Conservation (phyloP, 148 eudicot species). For the Cornus suecica region DNA sequence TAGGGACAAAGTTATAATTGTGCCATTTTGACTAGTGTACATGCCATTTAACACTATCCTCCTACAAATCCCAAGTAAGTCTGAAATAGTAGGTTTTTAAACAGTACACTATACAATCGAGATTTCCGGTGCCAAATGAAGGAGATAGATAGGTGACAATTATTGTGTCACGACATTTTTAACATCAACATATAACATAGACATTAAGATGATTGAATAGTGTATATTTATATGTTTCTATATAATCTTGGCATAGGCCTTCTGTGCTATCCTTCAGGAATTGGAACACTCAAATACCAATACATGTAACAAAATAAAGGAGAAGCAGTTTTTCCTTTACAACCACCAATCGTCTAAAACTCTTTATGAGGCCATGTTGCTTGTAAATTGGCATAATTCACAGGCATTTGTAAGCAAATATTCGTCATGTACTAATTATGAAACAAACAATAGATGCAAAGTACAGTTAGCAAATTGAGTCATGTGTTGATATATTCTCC, state of each 20-base stretch:
- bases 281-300: background rate
- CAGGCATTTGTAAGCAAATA: background rate
- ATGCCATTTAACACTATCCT: background rate
- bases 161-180: too few relatives aligned
- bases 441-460: background rate
- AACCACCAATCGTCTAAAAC: background rate
- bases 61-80: background rate
- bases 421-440: background rate
- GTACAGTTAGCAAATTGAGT: too few relatives aligned
- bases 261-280: background rate
- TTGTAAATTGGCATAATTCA: background rate
- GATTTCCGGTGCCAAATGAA: background rate
- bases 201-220: background rate
- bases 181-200: too few relatives aligned
- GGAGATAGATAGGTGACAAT: background rate
- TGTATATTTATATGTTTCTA: background rate
- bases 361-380: background rate
- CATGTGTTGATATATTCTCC: too few relatives aligned
- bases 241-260: background rate
- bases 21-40: background rate
- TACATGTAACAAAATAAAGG: background rate
- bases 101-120: background rate
- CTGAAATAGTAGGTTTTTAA: background rate
- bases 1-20: background rate
- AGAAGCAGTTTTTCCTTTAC: too few relatives aligned